Conservation (phyloP, 345 rosid genomes). For the Lumnitzera littorea region DNA sequence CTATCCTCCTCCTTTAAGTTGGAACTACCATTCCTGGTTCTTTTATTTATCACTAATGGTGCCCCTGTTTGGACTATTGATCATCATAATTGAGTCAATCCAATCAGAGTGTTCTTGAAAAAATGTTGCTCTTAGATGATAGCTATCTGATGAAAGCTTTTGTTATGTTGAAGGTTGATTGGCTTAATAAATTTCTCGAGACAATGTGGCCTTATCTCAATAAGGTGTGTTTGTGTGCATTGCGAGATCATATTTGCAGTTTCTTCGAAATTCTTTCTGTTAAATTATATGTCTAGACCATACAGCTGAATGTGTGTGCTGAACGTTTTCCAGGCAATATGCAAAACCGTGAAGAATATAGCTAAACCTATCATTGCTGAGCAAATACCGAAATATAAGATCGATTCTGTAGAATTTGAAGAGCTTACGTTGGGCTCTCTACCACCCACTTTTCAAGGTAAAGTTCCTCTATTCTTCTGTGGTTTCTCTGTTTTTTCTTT, state of each 20-base stretch:
- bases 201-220: conserved; percentile 92
- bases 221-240: conserved; percentile 34
- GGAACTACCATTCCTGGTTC: neutral
- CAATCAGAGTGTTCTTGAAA: no score
- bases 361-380: conserved; percentile 88
- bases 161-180: conserved; percentile 57
- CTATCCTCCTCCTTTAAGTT: no score
- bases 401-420: conserved; percentile 89
- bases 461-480: neutral
- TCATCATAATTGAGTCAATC: neutral
- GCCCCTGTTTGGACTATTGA: neutral
- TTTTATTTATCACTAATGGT: neutral
- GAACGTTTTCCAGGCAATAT: conserved; percentile 56
- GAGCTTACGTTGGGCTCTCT: conserved; percentile 70
- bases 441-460: conserved; percentile 89
- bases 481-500: neutral
- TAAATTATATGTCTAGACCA: neutral
- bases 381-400: conserved; percentile 80
- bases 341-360: conserved; percentile 52
- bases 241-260: neutral
- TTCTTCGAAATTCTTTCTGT: conserved; percentile 5
- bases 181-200: conserved; percentile 78
- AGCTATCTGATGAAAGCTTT: conserved; percentile 8
- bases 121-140: neutral
- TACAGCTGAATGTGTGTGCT: conserved; percentile 11